phyloP scores from a whole-genome alignment of 768 basidiomycete genomes.

The Auricularia heimuer region DNA sequence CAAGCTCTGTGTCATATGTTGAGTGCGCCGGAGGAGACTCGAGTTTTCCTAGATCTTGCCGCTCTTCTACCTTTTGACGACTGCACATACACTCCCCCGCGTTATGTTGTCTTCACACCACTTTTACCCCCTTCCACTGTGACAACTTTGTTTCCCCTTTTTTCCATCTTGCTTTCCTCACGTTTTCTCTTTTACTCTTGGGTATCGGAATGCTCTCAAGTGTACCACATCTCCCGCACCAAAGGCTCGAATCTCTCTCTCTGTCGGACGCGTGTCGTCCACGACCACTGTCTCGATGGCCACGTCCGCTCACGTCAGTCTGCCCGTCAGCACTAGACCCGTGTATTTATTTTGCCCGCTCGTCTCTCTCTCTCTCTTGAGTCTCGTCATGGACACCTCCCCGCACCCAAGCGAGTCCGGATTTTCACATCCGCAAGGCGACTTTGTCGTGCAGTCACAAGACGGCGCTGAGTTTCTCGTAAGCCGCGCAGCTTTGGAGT shows the following conservation, averaged over 20 bases:
- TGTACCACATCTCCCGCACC: background rate
- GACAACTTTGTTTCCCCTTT: slow-evolving; percentile 13
- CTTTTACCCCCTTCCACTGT: background rate
- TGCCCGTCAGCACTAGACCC: background rate
- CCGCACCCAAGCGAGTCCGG: background rate
- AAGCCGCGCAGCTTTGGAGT: slow-evolving; percentile 36
- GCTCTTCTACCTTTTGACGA: background rate
- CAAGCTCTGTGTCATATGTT: background rate
- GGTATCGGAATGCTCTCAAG: background rate
- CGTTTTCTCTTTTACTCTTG: slow-evolving; percentile 1
- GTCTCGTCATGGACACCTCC: background rate
- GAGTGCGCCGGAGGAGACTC: slow-evolving; percentile 57
- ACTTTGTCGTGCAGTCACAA: background rate
- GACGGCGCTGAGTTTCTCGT: slow-evolving; percentile 30
- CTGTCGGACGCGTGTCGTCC: background rate
- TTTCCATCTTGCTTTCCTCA: slow-evolving; percentile 12
- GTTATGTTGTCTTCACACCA: background rate
- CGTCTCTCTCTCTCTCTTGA: background rate
- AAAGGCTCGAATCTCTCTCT: background rate
- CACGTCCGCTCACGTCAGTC: background rate
- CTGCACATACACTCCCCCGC: background rate
- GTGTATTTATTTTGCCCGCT: background rate
- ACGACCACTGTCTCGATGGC: background rate
- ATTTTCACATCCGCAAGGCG: background rate
- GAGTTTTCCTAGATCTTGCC: slow-evolving; percentile 31